Percentiles rank a stretch among this genome's conserved stretches.
These are phyloP conservation scores for Calonectria multiphialidica DNA, from an alignment of 2,329 filamentous ascomycete genomes.

Conservation along the genomic window DNA sequence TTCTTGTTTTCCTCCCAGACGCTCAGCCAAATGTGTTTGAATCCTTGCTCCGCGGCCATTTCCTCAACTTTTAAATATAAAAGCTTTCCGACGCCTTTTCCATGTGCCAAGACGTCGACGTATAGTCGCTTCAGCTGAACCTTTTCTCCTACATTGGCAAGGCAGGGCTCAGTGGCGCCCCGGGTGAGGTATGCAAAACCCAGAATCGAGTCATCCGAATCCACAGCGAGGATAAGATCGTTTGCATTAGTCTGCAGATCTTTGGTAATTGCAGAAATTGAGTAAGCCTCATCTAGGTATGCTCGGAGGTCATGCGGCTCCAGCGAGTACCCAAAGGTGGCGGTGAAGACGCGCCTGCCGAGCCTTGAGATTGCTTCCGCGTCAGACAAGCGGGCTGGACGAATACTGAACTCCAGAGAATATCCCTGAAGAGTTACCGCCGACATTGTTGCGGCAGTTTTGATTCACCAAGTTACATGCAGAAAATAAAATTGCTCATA, in stretches of 20 bases:
- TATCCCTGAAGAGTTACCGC: not conserved
- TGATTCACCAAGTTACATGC: not conserved
- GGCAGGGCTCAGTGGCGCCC: slow-evolving; percentile 52
- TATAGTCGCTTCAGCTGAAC: slow-evolving; percentile 60
- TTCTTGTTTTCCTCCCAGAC: slow-evolving; percentile 60
- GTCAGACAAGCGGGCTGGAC: slow-evolving; percentile 18
- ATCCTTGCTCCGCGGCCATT: slow-evolving; percentile 52
- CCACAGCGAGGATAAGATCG: slow-evolving; percentile 42
- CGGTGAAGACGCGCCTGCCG: slow-evolving; percentile 51
- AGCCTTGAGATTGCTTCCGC: slow-evolving; percentile 45
- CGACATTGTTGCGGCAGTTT: not conserved
- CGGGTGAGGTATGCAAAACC: slow-evolving; percentile 57
- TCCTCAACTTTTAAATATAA: slow-evolving; percentile 46
- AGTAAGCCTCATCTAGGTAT: slow-evolving; percentile 55
- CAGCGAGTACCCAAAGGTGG: slow-evolving; percentile 57
- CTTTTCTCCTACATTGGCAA: slow-evolving; percentile 42
- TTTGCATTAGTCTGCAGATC: slow-evolving; percentile 42
- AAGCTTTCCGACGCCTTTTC: slow-evolving; percentile 52
- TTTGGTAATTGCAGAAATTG: slow-evolving; percentile 44
- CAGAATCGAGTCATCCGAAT: slow-evolving; percentile 38
- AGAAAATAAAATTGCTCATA: not conserved
- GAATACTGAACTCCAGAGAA: slow-evolving; percentile 3
- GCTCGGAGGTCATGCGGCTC: slow-evolving; percentile 49
- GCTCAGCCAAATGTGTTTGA: slow-evolving; percentile 57
- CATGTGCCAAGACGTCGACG: slow-evolving; percentile 50